These are phyloP conservation scores for Fimicolochytrium jonesii DNA, from an alignment of 192 early-diverging fungal genomes.

Conservation along the genomic window DNA sequence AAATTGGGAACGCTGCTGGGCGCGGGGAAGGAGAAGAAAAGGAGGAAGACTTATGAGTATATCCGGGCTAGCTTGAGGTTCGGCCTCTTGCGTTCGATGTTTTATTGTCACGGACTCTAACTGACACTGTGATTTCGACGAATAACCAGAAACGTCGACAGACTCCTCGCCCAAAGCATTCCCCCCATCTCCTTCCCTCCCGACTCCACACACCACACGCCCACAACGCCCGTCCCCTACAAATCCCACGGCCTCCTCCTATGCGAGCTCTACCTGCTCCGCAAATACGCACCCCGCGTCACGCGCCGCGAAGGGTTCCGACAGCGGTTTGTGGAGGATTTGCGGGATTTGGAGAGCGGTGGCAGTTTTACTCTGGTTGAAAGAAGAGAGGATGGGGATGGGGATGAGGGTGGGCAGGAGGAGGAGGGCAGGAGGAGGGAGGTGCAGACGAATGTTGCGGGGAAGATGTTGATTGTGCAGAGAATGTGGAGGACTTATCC, in stretches of 20 bases:
- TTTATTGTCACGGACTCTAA: no score
- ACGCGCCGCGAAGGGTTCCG: slow-evolving; percentile 47
- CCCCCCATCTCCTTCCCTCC: not conserved
- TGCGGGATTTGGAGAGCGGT: slow-evolving; percentile 67
- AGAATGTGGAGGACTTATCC: slow-evolving; percentile 65
- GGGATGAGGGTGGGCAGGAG: no score
- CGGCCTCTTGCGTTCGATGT: no score
- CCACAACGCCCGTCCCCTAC: slow-evolving; percentile 19
- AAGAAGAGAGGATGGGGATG: no score
- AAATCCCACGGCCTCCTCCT: slow-evolving; percentile 61
- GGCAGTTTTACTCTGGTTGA: no score
- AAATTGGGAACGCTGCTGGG: slow-evolving; percentile 36
- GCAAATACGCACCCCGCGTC: slow-evolving; percentile 39
- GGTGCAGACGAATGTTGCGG: slow-evolving; percentile 38
- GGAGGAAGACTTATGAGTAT: slow-evolving; percentile 36
- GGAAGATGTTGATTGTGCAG: slow-evolving; percentile 54
- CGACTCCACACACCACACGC: not conserved
- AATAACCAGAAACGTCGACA: slow-evolving; percentile 54
- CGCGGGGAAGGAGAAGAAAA: slow-evolving; percentile 36
- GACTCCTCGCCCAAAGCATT: slow-evolving; percentile 45
- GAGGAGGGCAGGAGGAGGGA: slow-evolving; percentile 5
- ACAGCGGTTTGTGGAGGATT: slow-evolving; percentile 68
- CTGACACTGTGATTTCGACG: no score
- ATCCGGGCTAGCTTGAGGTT: slow-evolving; percentile 49
- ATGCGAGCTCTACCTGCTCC: slow-evolving; percentile 61